Evolutionary conservation across 2,329 filamentous ascomycete species (phyloP).

Genomic region (Aaosphaeria arxii): DNA sequence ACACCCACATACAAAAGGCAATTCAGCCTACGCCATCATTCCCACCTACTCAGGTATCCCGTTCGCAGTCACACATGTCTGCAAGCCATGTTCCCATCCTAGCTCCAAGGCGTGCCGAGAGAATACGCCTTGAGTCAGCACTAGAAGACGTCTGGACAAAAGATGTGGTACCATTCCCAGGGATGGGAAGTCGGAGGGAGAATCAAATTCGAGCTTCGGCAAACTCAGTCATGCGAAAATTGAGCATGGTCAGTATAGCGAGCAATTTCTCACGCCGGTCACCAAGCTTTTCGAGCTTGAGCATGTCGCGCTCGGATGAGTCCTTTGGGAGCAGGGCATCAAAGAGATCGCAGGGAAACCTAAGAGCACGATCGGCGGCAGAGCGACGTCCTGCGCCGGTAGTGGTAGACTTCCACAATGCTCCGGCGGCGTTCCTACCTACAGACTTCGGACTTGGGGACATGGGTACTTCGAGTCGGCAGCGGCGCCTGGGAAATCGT

Average conservation of each 20-base stretch:
- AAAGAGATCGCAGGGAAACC: conserved; percentile 22
- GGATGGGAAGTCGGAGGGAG: conserved; percentile 69
- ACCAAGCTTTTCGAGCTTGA: conserved; percentile 51
- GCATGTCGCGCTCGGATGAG: conserved; percentile 35
- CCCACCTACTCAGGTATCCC: conserved; percentile 59
- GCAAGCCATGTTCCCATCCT: conserved; percentile 66
- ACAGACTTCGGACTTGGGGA: conserved; percentile 46
- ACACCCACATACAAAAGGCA: conserved; percentile 69
- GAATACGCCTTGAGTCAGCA: conserved; percentile 71
- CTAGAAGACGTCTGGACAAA: conserved; percentile 82
- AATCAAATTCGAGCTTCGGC: conserved; percentile 75
- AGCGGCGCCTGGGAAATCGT: conserved; percentile 25
- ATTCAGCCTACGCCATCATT: conserved; percentile 44
- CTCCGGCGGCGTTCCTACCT: conserved; percentile 47
- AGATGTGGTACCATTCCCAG: conserved; percentile 76
- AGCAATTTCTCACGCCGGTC: conserved; percentile 73
- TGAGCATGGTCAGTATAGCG: conserved; percentile 78
- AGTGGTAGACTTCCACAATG: conserved; percentile 47
- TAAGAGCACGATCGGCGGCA: conserved; percentile 18
- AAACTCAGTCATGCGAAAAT: conserved; percentile 81
- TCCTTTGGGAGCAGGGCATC: conserved; percentile 26
- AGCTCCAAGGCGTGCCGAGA: conserved; percentile 70
- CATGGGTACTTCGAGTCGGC: conserved; percentile 18
- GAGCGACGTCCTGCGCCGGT: conserved; percentile 26
- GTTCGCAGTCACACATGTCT: conserved; percentile 78